Conservation (phyloP, 148 eudicot genomes). For the Dianthus caryophyllus region DNA sequence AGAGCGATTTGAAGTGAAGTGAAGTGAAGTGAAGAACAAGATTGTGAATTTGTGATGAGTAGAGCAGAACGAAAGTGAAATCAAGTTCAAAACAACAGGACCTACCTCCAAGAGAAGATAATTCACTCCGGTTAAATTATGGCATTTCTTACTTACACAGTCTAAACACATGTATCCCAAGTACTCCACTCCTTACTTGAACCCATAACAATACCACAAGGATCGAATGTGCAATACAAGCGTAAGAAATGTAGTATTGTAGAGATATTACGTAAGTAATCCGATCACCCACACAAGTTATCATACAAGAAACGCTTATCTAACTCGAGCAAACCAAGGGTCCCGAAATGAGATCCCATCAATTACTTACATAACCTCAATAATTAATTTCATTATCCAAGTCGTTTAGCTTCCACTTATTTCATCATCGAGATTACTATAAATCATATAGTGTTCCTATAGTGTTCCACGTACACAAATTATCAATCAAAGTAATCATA, state of each 20-base stretch:
- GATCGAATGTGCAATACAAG: background rate
- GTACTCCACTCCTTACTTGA: background rate
- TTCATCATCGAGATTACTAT: background rate
- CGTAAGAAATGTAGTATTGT: background rate
- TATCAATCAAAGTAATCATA: no score
- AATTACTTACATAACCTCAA: background rate
- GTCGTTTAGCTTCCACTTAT: background rate
- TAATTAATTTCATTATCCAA: background rate
- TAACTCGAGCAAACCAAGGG: conserved; percentile 1
- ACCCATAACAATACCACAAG: background rate
- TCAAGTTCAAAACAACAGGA: no score
- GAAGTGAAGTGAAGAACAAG: no score
- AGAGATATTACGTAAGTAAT: background rate
- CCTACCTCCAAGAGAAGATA: background rate
- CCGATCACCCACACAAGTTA: background rate
- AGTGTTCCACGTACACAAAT: no score
- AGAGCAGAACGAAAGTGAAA: no score
- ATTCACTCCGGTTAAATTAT: background rate
- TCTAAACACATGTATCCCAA: background rate
- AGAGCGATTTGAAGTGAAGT: no score
- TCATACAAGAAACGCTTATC: background rate
- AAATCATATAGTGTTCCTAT: no score
- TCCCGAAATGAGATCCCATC: background rate
- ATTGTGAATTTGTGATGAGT: no score
- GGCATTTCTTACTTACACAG: background rate